phyloP scores from a whole-genome alignment of 441 rosid genomes.

The Aleurites moluccanus region DNA sequence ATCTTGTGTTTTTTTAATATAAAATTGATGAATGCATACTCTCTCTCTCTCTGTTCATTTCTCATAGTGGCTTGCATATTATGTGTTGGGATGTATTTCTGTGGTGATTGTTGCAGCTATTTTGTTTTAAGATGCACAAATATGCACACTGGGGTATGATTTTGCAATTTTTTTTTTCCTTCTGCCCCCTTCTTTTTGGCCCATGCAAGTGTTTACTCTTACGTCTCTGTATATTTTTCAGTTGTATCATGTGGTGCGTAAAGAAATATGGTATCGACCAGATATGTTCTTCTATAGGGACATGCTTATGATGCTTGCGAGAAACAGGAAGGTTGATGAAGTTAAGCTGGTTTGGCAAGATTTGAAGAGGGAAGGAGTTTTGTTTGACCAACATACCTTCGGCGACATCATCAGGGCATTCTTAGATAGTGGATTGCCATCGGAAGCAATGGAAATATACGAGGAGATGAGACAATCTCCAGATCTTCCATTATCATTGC shows the following conservation, averaged over 20 bases:
- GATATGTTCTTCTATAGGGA: conserved; percentile 92
- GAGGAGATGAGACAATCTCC: conserved; percentile 89
- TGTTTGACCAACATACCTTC: conserved; percentile 87
- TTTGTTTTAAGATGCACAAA: too few species aligned
- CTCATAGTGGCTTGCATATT: neutral
- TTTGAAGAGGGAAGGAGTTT: conserved; percentile 67
- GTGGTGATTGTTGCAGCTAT: neutral
- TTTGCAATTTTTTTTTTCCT: neutral
- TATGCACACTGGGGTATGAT: neutral
- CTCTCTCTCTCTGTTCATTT: neutral
- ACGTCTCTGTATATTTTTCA: conserved; percentile 29
- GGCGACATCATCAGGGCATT: conserved; percentile 81
- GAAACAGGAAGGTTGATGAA: conserved; percentile 69
- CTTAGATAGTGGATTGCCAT: conserved; percentile 58
- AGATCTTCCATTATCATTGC: conserved; percentile 74
- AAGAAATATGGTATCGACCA: conserved; percentile 92
- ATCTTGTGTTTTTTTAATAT: neutral
- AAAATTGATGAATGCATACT: neutral
- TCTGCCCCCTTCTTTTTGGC: neutral
- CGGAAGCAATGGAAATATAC: conserved; percentile 74
- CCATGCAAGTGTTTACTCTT: neutral
- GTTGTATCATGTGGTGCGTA: conserved; percentile 79
- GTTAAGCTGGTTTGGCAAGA: conserved; percentile 75
- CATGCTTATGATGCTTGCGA: conserved; percentile 92
- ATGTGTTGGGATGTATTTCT: neutral